These are phyloP conservation scores for Lathyrus tuberosus DNA, from an alignment of 306 rosid genomes.

Conservation along the genomic window DNA sequence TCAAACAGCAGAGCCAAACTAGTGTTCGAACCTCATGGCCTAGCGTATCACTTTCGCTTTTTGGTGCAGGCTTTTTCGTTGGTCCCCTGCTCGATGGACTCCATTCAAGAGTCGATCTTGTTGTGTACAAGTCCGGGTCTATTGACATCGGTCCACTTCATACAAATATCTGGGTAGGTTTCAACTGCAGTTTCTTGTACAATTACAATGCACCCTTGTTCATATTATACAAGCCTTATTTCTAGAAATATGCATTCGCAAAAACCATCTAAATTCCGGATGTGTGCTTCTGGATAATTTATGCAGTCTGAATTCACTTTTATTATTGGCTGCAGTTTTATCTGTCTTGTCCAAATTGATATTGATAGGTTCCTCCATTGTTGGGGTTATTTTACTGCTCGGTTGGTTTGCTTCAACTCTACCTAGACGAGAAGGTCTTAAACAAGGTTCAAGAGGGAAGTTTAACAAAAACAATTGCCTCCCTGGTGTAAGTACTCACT, in stretches of 20 bases:
- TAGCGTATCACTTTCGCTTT: slow-evolving; percentile 57
- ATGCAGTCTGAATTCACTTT: too few relatives aligned
- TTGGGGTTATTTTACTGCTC: slow-evolving; percentile 78
- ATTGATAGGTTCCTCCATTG: slow-evolving; percentile 69
- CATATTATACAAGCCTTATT: too few relatives aligned
- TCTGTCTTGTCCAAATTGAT: not conserved
- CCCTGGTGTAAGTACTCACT: slow-evolving; percentile 55
- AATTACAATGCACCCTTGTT: not conserved
- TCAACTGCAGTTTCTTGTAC: not conserved
- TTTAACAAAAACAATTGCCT: slow-evolving; percentile 48
- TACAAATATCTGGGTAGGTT: slow-evolving; percentile 64
- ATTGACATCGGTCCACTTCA: slow-evolving; percentile 61
- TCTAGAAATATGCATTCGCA: not conserved
- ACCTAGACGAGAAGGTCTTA: slow-evolving; percentile 53
- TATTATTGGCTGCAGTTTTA: too few relatives aligned
- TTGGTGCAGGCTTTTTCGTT: slow-evolving; percentile 63
- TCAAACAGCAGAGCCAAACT: slow-evolving; percentile 37
- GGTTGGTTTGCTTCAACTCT: slow-evolving; percentile 74
- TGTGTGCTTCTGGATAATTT: not conserved
- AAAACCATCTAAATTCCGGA: not conserved
- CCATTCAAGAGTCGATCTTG: slow-evolving; percentile 80
- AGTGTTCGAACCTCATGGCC: slow-evolving; percentile 58
- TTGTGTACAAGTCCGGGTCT: slow-evolving; percentile 62
- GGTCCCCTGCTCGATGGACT: slow-evolving; percentile 88
- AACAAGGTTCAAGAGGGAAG: slow-evolving; percentile 46